A percentile compares a stretch with the other conserved stretches of the same genome.
phyloP scores from a whole-genome alignment of 805 yeast genomes.

The Ogataea corticis region DNA sequence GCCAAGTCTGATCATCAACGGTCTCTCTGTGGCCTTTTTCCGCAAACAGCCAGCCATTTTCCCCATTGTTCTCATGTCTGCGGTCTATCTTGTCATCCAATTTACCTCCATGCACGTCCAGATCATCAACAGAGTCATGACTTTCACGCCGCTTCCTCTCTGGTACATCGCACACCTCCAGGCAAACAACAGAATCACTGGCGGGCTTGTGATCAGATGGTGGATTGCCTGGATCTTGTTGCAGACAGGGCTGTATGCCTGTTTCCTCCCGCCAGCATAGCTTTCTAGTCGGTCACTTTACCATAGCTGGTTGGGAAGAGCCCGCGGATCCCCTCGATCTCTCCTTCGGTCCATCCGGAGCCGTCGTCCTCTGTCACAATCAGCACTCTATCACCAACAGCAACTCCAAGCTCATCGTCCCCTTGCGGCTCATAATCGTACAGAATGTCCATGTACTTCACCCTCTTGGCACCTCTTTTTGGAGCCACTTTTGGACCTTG shows the following conservation, averaged over 20 bases:
- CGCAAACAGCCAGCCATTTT: slow-evolving; percentile 25
- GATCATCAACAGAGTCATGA: slow-evolving; percentile 74
- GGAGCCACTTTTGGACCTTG: slow-evolving; percentile 78
- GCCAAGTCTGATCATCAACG: slow-evolving; percentile 60
- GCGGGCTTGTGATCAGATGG: slow-evolving; percentile 35
- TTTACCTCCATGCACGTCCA: slow-evolving; percentile 78
- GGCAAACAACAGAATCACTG: slow-evolving; percentile 6
- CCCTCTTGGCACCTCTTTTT: slow-evolving; percentile 65
- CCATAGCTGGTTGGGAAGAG: slow-evolving; percentile 81
- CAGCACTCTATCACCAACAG: slow-evolving; percentile 70
- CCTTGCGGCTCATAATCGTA: slow-evolving; percentile 79
- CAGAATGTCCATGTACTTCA: slow-evolving; percentile 63
- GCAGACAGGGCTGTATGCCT: slow-evolving; percentile 74
- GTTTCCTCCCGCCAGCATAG: slow-evolving; percentile 93
- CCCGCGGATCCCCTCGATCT: slow-evolving; percentile 63
- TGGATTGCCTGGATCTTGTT: slow-evolving; percentile 61
- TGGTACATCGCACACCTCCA: slow-evolving; percentile 59
- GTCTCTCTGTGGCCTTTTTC: slow-evolving; percentile 42
- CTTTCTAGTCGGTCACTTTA: slow-evolving; percentile 23
- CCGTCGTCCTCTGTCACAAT: slow-evolving; percentile 73
- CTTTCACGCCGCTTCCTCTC: slow-evolving; percentile 72
- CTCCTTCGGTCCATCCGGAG: slow-evolving; percentile 95
- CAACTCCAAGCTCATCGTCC: slow-evolving; percentile 72
- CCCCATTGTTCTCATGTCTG: slow-evolving; percentile 45
- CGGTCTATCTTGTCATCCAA: slow-evolving; percentile 49